These are phyloP conservation scores for Apiotrichum domesticum DNA, from an alignment of 1,284 basidiomycete species.

Conservation along the genomic window DNA sequence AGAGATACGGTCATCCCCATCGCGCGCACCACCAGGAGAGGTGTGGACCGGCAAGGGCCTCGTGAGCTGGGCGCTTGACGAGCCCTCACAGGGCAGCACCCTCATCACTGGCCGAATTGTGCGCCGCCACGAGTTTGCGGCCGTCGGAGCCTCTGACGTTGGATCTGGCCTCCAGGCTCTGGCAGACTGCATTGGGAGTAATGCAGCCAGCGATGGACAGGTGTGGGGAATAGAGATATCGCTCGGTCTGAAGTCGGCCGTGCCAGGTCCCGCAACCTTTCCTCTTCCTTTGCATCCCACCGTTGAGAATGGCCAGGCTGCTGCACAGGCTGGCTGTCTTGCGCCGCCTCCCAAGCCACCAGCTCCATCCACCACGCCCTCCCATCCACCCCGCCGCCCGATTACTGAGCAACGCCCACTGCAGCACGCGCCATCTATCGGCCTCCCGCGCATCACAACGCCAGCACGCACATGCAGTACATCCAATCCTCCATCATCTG, in stretches of 20 bases:
- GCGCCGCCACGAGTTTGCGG: conserved; percentile 6
- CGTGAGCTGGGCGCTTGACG: conserved; percentile 37
- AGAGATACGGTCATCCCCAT: conserved; percentile 4
- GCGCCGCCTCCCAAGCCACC: background rate
- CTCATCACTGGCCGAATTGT: conserved; percentile 41
- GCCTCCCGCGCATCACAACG: background rate
- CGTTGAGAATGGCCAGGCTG: conserved; percentile 8
- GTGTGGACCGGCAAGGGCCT: conserved; percentile 45
- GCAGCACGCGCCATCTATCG: conserved; percentile 5
- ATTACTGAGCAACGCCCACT: background rate
- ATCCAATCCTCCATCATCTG: background rate
- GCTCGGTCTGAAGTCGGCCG: conserved; percentile 29
- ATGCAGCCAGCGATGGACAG: conserved; percentile 5
- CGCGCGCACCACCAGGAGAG: conserved; percentile 12
- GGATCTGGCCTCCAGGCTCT: conserved; percentile 33
- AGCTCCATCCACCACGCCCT: conserved; percentile 1
- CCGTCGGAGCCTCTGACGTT: background rate
- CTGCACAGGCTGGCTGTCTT: background rate
- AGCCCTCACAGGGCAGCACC: conserved; percentile 38
- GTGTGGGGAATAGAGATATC: conserved; percentile 42
- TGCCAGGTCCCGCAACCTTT: background rate
- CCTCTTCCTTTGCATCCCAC: conserved; percentile 14
- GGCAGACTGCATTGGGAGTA: conserved; percentile 9
- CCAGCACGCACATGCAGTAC: background rate
- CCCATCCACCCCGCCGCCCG: conserved; percentile 2